phyloP scores from a whole-genome alignment of 2,329 filamentous ascomycete species.

The Ascosphaera pollenicola region DNA sequence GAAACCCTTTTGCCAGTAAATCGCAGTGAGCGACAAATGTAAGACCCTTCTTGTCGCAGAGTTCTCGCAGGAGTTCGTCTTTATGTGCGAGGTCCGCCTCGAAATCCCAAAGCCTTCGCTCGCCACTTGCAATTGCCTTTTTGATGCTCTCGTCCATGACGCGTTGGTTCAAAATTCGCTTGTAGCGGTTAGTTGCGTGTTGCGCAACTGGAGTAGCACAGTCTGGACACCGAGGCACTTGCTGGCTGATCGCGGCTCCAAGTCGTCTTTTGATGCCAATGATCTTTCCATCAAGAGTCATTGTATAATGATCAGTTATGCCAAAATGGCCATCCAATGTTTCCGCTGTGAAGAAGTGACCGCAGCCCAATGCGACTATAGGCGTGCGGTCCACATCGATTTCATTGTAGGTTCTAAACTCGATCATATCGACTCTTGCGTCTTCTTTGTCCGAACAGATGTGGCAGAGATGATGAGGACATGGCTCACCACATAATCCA shows the following conservation, averaged over 20 bases:
- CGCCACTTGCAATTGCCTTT: constrained; percentile 13
- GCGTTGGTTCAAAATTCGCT: constrained; percentile 15
- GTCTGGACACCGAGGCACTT: constrained; percentile 13
- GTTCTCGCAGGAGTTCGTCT: constrained; percentile 6
- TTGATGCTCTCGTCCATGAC: constrained; percentile 18
- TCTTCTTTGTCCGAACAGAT: constrained; percentile 23
- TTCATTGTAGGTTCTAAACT: constrained; percentile 34
- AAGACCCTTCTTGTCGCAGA: constrained; percentile 3
- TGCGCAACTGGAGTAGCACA: constrained; percentile 14
- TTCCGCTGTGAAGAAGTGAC: constrained; percentile 37
- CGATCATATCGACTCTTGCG: constrained; percentile 28
- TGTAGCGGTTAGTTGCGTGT: constrained; percentile 15
- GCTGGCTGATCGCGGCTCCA: constrained; percentile 5
- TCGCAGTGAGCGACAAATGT: no score
- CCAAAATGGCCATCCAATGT: constrained; percentile 40
- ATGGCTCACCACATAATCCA: constrained; percentile 41
- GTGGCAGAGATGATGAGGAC: constrained; percentile 36
- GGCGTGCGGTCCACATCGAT: constrained; percentile 37
- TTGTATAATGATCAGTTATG: constrained; percentile 18
- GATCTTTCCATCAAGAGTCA: constrained; percentile 10
- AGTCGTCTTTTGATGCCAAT: constrained; percentile 20
- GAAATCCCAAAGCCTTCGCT: constrained; percentile 9
- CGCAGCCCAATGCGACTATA: constrained; percentile 39
- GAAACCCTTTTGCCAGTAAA: not conserved
- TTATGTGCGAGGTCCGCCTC: constrained; percentile 6